A percentile compares a stretch with the other conserved stretches of the same genome.
Evolutionary conservation across 2,329 filamentous ascomycete genomes (phyloP).

Genomic region (Stenocarpella maydis): DNA sequence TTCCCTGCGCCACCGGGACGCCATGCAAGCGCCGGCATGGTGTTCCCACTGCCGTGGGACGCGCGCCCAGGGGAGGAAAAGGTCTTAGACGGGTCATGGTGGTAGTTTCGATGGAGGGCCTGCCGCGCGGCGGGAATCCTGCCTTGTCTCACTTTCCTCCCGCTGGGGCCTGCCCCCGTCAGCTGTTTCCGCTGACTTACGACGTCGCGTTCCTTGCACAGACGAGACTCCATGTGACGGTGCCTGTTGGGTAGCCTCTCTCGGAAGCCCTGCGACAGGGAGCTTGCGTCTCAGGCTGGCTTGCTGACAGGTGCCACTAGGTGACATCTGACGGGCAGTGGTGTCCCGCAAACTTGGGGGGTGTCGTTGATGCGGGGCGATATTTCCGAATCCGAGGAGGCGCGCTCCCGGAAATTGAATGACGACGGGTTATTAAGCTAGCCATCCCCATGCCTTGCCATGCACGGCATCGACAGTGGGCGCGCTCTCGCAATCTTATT

Average conservation of each 20-base stretch:
- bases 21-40: slow-evolving; percentile 17
- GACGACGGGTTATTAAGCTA: slow-evolving; percentile 8
- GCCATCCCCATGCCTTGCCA: background rate
- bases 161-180: slow-evolving; percentile 1
- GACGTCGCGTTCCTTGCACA: slow-evolving; percentile 20
- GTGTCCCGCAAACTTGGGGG: slow-evolving; percentile 1
- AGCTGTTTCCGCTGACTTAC: slow-evolving; percentile 26
- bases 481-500: slow-evolving; percentile 17
- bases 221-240: slow-evolving; percentile 21
- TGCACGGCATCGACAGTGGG: slow-evolving; percentile 23
- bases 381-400: slow-evolving; percentile 18
- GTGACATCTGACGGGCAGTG: slow-evolving; percentile 3
- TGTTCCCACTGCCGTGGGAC: slow-evolving; percentile 13
- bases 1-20: slow-evolving; percentile 1
- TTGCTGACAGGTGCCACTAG: slow-evolving; percentile 26
- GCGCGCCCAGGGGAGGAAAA: slow-evolving; percentile 3
- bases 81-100: slow-evolving; percentile 7
- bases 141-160: slow-evolving; percentile 1
- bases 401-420: slow-evolving; percentile 12
- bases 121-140: slow-evolving; percentile 6
- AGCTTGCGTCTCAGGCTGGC: background rate
- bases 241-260: background rate
- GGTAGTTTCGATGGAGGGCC: slow-evolving; percentile 23
- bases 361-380: slow-evolving; percentile 9
- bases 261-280: slow-evolving; percentile 22